Base-by-base conservation (phyloP, 2,329 filamentous ascomycete species). In the Penicillium sp. region DNA sequence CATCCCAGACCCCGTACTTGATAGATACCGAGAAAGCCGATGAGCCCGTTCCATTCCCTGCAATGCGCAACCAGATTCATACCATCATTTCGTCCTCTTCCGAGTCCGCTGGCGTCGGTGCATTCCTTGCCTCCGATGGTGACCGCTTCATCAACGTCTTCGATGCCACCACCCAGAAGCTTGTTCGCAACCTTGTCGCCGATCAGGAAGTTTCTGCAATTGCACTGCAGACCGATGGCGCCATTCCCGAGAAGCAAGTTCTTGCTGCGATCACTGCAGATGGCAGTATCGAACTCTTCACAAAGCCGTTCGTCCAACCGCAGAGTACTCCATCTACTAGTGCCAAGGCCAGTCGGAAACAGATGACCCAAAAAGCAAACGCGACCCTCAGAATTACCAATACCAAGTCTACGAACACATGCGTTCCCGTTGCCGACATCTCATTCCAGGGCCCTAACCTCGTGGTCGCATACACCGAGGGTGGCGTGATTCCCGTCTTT, bases 141-240 rank as follows among this genome's bases (percentile, higher is more conserved):
- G 75, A 77, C 53, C 73, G 75, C 40, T 78, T 75, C 55, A 72
- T 79, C 53, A 78, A 76, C 52, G 65, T 79, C 30, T 78, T 77
- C 46, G 70, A 76, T 52, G 62, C 70, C 13, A 52, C 70, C 35
- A 69, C 64, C 42, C 66, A 70, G 33, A 74, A 71, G 51, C 67
- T 76, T 14, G 65, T 74, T 3, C 69, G 75, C 44, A 76, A 75
- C 27, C 64, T 79, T n/a, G 72, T 78, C 5, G 71, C 75, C 19
- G 72, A 75, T 19, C 73, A 72, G 27, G 76, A 77, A 42, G 71
- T 78, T 12, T 59, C 67, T 7, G 64, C 64, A 1, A 51, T 74
- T 30, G 65, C 72, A 4, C 52, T 75, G 33, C 68, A 69, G 48
- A 50, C 63, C 5, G 64, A 54, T 1, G 54, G 52, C 13, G 19